A percentile compares a stretch with the other conserved stretches of the same genome.
These are phyloP conservation scores for Ensete glaucum DNA, from an alignment of 176 grass and related monocot species.

Conservation along the genomic window DNA sequence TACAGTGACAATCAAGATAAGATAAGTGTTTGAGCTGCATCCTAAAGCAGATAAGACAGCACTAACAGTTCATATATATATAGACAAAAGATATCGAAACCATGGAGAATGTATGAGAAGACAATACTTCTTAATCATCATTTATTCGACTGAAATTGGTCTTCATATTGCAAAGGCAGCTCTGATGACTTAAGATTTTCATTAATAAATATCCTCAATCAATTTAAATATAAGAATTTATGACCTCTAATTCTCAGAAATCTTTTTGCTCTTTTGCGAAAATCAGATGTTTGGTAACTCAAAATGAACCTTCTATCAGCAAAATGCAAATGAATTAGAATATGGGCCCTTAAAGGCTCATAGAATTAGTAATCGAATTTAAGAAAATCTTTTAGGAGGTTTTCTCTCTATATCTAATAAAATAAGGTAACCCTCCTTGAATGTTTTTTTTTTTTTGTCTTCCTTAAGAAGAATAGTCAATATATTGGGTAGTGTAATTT, in stretches of 20 bases:
- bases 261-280: too few relatives aligned
- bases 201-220: too few relatives aligned
- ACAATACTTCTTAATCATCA: neutral
- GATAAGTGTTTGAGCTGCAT: neutral
- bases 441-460: too few relatives aligned
- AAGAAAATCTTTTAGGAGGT: neutral
- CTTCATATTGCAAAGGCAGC: neutral
- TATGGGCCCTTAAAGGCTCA: neutral
- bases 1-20: constrained; percentile 1
- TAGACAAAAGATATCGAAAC: neutral
- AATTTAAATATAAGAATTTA: too few relatives aligned
- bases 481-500: too few relatives aligned
- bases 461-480: too few relatives aligned
- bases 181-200: neutral
- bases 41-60: neutral
- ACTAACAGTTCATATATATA: neutral
- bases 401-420: too few relatives aligned
- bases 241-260: too few relatives aligned
- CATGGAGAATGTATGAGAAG: neutral
- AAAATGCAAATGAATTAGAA: neutral
- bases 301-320: neutral
- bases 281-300: neutral
- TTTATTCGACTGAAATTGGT: neutral
- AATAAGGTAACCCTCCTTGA: too few relatives aligned
- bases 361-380: neutral